Evolutionary conservation across 192 early-diverging fungal species (phyloP), one percentile per base, ranked within the genome.

Genomic region (Rhizophagus clarus): DNA sequence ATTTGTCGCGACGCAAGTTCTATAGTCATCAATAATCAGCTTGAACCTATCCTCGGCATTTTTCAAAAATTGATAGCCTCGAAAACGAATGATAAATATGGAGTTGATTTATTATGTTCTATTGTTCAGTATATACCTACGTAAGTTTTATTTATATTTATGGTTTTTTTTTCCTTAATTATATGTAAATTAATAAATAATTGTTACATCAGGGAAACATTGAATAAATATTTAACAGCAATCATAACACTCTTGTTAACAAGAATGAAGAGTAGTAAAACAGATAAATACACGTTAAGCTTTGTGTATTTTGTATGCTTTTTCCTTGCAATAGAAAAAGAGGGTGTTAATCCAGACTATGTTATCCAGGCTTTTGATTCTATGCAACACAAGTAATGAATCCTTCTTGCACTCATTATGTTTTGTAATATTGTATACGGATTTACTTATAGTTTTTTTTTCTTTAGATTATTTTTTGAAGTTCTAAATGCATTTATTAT

Each of bases 31-130:
- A 86, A 88, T 32, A 91, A 91, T 49, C 90, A 95, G 61, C 81
- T 99, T 72, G 88, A 90, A 70, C 89, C 95, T 22, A 90, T 99
- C 32, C 89, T 99, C 51, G 98, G 98, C 60, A 92, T 99, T 10
- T 97, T 93, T 85, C 96, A 97, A 82, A 97, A 96, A 73, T 86
- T 99, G 66, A 87, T 98, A 26, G 87, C 93, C 17, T 96, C 95
- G 22, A 90, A 92, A 76, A 74, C 92, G 42, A 95, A 95, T 80
- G 97, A 98, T 84, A 91, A 95, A 72, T 90, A 94, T 81, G 96
- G 92, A 0, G 94, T 99, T 61, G 89, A 92, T 32, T 87, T 99
- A 72, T 83, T 99, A 75, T 83, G 88, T 76, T 84, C 94, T 17
- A 88, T 98, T 62, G 92, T 96, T 75, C 84, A 93, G 69, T 89